A percentile compares a stretch with the other conserved stretches of the same genome.
These are phyloP conservation scores for Camellia japonica DNA, from an alignment of 148 eudicot genomes.

Conservation along the genomic window DNA sequence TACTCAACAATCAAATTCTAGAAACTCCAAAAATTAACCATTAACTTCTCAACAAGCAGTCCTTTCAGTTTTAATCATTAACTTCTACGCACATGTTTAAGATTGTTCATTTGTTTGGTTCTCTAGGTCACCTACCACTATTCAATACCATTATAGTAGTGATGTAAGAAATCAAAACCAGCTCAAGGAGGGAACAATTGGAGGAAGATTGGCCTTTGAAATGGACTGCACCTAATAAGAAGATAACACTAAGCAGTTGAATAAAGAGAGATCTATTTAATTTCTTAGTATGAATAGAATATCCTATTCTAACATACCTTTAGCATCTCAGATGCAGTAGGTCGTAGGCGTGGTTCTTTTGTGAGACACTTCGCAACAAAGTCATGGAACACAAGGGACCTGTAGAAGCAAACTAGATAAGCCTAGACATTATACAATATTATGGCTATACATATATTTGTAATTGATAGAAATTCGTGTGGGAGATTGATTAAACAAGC, in stretches of 20 bases:
- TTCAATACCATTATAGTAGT: neutral
- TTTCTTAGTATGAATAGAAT: neutral
- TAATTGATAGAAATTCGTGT: neutral
- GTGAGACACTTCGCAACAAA: conserved; percentile 96
- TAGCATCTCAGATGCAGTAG: conserved; percentile 86
- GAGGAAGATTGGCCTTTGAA: neutral
- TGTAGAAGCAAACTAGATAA: conserved; percentile 26
- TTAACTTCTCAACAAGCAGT: conserved; percentile 6
- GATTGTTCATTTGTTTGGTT: neutral
- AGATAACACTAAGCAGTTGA: neutral
- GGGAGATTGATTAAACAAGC: neutral
- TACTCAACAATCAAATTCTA: neutral
- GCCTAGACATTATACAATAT: conserved; percentile 2
- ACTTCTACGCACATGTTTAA: neutral
- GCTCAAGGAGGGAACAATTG: neutral
- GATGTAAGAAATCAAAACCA: neutral
- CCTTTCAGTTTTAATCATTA: neutral
- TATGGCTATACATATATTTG: neutral
- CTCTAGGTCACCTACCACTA: neutral
- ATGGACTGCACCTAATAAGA: neutral
- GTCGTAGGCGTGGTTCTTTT: conserved; percentile 90
- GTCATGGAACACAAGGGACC: conserved; percentile 98
- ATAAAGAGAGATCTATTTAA: neutral
- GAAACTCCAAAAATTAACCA: neutral
- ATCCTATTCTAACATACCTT: conserved; percentile 49